Evolutionary conservation across 441 rosid genomes (phyloP).

Genomic region (Adansonia rubrostipa): DNA sequence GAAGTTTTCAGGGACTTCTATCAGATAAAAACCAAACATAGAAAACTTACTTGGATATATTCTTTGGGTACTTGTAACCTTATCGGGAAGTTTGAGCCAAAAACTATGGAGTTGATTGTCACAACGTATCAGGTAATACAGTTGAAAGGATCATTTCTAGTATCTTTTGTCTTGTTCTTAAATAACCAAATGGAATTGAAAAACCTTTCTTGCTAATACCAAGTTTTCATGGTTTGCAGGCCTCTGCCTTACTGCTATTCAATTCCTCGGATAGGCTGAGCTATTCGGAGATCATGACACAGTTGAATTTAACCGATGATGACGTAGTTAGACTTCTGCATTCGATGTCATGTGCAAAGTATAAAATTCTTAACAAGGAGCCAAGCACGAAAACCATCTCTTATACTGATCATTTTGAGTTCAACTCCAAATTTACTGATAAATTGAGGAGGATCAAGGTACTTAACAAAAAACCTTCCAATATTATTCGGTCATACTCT

Average conservation of each 20-base stretch:
- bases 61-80: constrained; percentile 56
- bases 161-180: background rate
- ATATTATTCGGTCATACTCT: background rate
- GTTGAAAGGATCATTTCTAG: background rate
- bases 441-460: constrained; percentile 50
- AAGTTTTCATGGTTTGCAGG: constrained; percentile 26
- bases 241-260: constrained; percentile 45
- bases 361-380: constrained; percentile 48
- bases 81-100: constrained; percentile 52
- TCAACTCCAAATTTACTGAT: constrained; percentile 45
- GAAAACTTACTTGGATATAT: constrained; percentile 53
- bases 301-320: constrained; percentile 40
- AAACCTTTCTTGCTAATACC: background rate
- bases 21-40: constrained; percentile 46
- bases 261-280: constrained; percentile 43
- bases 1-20: constrained; percentile 57
- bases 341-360: constrained; percentile 45
- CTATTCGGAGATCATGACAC: constrained; percentile 46
- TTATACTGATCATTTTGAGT: constrained; percentile 40
- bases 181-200: background rate
- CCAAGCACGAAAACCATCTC: constrained; percentile 41
- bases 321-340: constrained; percentile 47
- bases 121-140: constrained; percentile 52
- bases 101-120: constrained; percentile 53
- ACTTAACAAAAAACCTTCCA: background rate